phyloP scores from a whole-genome alignment of 129 eudicot species.

The Flaveria trinervia region DNA sequence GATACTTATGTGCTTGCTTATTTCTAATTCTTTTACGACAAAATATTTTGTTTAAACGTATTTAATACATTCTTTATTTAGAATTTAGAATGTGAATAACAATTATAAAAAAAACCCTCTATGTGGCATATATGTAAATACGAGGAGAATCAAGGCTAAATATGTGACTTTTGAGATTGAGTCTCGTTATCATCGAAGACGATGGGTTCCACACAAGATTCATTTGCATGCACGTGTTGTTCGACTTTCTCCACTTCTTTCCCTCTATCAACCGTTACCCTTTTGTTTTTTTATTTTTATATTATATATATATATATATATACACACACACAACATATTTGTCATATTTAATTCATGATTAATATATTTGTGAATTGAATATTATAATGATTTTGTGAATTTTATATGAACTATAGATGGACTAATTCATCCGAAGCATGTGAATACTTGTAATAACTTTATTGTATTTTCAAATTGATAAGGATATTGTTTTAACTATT shows the following conservation, averaged over 20 bases:
- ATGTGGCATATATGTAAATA: neutral
- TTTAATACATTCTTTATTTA: no score
- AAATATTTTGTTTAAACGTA: no score
- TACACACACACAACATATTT: neutral
- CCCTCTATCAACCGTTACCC: neutral
- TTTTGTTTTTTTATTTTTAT: neutral
- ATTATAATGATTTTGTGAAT: neutral
- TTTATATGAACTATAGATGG: no score
- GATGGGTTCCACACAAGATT: conserved; percentile 25
- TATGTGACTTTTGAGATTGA: neutral
- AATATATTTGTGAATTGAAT: neutral
- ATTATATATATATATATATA: no score
- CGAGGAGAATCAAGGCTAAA: neutral
- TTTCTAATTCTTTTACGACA: no score
- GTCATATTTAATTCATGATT: neutral
- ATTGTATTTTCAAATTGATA: no score
- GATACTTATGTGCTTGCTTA: no score
- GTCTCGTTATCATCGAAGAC: conserved; percentile 34
- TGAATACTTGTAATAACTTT: no score
- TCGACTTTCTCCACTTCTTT: conserved; percentile 26
- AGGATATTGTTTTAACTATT: no score
- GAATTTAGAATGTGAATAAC: no score
- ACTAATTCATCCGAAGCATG: no score
- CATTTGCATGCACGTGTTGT: conserved; percentile 22
- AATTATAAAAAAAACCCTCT: no score